These are phyloP conservation scores for Amborella trichopoda DNA, from an alignment of 164 flowering plant species.

Conservation along the genomic window DNA sequence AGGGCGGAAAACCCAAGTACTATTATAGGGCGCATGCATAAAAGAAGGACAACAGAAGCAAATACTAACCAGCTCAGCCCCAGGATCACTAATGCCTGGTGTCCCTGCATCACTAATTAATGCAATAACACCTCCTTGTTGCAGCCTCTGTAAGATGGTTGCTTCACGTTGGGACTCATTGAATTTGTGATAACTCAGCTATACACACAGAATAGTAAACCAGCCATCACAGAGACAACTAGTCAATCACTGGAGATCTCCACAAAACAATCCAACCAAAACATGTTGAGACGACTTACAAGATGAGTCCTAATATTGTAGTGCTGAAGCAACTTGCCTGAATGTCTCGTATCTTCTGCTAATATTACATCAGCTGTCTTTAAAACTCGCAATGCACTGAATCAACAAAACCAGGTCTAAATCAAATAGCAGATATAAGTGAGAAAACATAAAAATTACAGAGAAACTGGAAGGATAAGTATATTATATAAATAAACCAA, in stretches of 20 bases:
- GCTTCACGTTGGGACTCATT: slow-evolving; percentile 86
- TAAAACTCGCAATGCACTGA: slow-evolving; percentile 85
- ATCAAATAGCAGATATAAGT: background rate
- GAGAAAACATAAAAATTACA: too few species aligned
- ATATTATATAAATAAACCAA: too few species aligned
- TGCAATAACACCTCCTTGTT: slow-evolving; percentile 71
- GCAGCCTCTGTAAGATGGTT: slow-evolving; percentile 51
- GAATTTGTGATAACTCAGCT: slow-evolving; percentile 96
- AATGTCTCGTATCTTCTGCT: slow-evolving; percentile 92
- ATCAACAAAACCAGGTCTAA: slow-evolving; percentile 3
- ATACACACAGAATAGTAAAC: slow-evolving; percentile 4
- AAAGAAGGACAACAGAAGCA: too few species aligned
- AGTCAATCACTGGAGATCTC: too few species aligned
- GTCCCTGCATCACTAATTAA: slow-evolving; percentile 96
- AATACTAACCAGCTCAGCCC: slow-evolving; percentile 56
- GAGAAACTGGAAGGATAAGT: too few species aligned
- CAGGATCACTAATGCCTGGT: slow-evolving; percentile 98
- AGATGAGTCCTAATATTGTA: slow-evolving; percentile 78
- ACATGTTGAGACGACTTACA: slow-evolving; percentile 24
- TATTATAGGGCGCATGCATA: too few species aligned
- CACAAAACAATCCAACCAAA: background rate
- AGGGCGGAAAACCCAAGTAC: too few species aligned
- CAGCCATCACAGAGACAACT: background rate
- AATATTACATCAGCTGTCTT: slow-evolving; percentile 82
- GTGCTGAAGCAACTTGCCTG: slow-evolving; percentile 86